Base-by-base conservation (phyloP, 306 rosid species). In the Castanea mollissima region DNA sequence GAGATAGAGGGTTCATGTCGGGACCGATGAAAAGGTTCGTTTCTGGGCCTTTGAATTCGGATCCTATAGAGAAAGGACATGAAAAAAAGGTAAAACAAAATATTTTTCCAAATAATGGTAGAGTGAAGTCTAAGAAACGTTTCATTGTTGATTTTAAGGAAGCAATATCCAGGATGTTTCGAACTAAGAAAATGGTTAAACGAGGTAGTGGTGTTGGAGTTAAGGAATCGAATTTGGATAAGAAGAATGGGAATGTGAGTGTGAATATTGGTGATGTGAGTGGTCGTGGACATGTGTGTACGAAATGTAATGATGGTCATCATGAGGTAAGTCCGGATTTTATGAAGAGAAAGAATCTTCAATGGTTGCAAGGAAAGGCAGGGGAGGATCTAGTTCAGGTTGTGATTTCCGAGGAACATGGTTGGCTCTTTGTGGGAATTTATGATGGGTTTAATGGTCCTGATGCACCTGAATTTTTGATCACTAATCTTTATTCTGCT, bases 401-500 rank as follows among this genome's bases (percentile, higher is more conserved):
- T 11, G 97, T 92, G 82, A 82, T 92, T 12, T 94, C 93, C 0
- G 98, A 94, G 80, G 86, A 88, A 23, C 86, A 87, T 54, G 94
- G 88, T n/a, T 92, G 97, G 98, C 86, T 89, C 79, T 92, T 83
- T 14, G 97, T 91, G 2, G 98, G 97, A 31, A 92, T 94, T 70
- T 94, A 92, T 76, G 98, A 92, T 74, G 98, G 98, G 20, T 94
- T 94, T 21, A 92, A 89, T 63, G 98, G 98, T 25, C 97, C 97
- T 21, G 98, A 91, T 85, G 97, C 98, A 5, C 91, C 98, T 52
- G 97, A 94, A 84, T 91, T 74, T 78, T 85, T 94, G 69, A 85
- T 89, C 13, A 73, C 90, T 19, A 88, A 89, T 81, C 88, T 94
- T 71, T 92, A 90, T 58, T 38, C 76, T 25, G 85, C 83, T 3